A percentile compares a stretch with the other conserved stretches of the same genome.
phyloP scores from a whole-genome alignment of 1,284 basidiomycete species.

The Trametes polyzona region DNA sequence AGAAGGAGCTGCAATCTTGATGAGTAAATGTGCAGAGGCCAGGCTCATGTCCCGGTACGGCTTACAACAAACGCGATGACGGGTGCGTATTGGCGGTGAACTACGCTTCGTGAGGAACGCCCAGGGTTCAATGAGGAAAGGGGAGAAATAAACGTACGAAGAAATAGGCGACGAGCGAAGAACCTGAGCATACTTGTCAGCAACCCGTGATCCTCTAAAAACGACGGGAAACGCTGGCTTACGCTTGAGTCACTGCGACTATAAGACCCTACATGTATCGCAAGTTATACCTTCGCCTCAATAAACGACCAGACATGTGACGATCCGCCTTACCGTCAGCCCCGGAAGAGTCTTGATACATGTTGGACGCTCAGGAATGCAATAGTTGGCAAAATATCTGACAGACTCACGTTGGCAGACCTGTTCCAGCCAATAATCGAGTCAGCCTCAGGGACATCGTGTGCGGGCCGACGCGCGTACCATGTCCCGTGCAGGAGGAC shows the following conservation, averaged over 20 bases:
- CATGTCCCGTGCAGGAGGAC: not conserved
- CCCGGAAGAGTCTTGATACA: not conserved
- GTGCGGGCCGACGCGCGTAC: not conserved
- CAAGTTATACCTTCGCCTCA: not conserved
- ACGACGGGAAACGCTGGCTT: not conserved
- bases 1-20: not conserved
- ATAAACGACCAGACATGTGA: not conserved
- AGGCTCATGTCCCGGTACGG: not conserved
- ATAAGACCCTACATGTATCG: not conserved
- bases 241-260: conserved; percentile 1
- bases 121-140: not conserved
- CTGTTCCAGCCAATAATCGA: not conserved
- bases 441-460: not conserved
- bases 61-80: not conserved
- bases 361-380: not conserved
- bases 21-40: not conserved
- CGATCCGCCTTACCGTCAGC: not conserved
- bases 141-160: not conserved
- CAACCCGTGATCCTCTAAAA: not conserved
- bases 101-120: not conserved
- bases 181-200: not conserved
- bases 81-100: not conserved
- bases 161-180: not conserved
- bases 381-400: no score
- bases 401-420: not conserved